Evolutionary conservation across 257 asterid genomes (phyloP).

Genomic region (Nicotiana tomentosiformis): DNA sequence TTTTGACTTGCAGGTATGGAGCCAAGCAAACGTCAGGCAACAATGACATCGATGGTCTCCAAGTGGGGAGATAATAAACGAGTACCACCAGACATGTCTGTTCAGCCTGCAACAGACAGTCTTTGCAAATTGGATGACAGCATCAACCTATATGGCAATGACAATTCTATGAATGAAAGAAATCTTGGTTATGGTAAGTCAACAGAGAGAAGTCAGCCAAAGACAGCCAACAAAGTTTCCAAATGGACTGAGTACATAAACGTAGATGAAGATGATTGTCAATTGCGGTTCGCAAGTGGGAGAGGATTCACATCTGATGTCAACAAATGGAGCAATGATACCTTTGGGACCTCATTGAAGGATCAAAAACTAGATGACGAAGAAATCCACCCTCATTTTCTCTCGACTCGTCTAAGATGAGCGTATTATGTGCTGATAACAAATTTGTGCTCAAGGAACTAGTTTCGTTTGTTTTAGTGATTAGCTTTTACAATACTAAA

Average conservation of each 20-base stretch:
- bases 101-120: neutral
- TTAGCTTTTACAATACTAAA: neutral
- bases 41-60: conserved; percentile 13
- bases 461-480: neutral
- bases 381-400: conserved; percentile 73
- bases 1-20: conserved; percentile 12
- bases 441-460: neutral
- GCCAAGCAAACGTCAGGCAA: conserved; percentile 15
- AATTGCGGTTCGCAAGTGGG: conserved; percentile 23
- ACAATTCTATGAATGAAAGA: neutral
- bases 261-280: conserved; percentile 25
- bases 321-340: conserved; percentile 14
- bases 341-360: conserved; percentile 20
- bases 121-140: conserved; percentile 1
- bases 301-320: conserved; percentile 6
- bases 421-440: neutral
- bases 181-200: neutral
- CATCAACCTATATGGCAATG: neutral
- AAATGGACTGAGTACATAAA: conserved; percentile 72
- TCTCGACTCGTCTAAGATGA: conserved; percentile 23
- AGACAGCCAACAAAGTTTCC: conserved; percentile 26
- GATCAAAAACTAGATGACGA: conserved; percentile 61
- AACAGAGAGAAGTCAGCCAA: neutral
- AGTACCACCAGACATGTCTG: neutral
- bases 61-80: conserved; percentile 11